phyloP scores from a whole-genome alignment of 306 rosid genomes.

The Gleditsia sinensis region DNA sequence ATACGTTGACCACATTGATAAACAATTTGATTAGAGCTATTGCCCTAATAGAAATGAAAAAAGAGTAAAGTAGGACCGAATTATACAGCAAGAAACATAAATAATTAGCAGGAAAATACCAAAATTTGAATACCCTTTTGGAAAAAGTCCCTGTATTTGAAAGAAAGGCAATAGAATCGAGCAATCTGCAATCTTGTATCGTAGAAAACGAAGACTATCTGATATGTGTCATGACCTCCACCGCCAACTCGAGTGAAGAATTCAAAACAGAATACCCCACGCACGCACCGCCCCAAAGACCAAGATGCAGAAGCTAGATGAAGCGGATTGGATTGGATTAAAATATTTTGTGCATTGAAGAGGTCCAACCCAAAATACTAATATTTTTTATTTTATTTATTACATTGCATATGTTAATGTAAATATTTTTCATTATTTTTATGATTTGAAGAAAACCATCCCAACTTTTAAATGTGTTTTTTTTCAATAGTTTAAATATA shows the following conservation, averaged over 20 bases:
- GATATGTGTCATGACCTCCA: background rate
- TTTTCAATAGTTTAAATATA: too few relatives aligned
- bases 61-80: background rate
- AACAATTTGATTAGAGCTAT: background rate
- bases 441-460: too few relatives aligned
- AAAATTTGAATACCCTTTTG: slow-evolving; percentile 4
- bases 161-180: background rate
- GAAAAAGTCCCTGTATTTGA: background rate
- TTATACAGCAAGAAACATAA: background rate
- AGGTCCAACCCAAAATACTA: too few relatives aligned
- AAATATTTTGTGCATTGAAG: too few relatives aligned
- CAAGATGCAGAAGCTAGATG: too few relatives aligned
- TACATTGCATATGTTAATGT: too few relatives aligned
- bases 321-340: too few relatives aligned
- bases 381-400: too few relatives aligned
- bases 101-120: background rate
- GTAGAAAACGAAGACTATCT: background rate
- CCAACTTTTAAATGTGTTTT: too few relatives aligned
- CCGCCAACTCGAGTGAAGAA: background rate
- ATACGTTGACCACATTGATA: background rate
- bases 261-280: background rate
- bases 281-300: too few relatives aligned
- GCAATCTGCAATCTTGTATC: background rate
- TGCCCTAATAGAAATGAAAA: background rate
- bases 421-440: too few relatives aligned